Evolutionary conservation across 2,329 filamentous ascomycete species (phyloP).

Genomic region (Colletotrichum lupini): DNA sequence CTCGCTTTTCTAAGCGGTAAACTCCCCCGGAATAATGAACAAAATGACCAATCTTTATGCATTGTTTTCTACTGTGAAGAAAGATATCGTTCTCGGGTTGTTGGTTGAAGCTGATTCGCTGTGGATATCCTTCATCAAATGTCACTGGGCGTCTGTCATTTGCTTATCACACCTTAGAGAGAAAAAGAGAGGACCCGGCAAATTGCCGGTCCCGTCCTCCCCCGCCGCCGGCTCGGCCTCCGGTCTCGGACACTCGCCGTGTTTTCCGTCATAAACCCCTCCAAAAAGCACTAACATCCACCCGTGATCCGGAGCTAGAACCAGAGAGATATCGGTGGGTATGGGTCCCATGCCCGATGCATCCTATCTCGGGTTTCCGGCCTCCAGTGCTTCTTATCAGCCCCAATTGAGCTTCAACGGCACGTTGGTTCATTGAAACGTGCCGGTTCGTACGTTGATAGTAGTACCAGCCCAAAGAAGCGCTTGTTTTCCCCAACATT

Average conservation of each 20-base stretch:
- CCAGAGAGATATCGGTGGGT: background rate
- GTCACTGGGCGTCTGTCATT: background rate
- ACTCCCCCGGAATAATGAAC: background rate
- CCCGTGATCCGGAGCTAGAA: background rate
- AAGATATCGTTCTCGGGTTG: background rate
- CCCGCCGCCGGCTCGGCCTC: conserved; percentile 11
- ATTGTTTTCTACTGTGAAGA: background rate
- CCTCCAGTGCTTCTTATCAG: background rate
- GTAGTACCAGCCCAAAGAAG: background rate
- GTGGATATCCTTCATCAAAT: background rate
- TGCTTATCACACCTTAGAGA: background rate
- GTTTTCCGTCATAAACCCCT: background rate
- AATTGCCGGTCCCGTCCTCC: conserved; percentile 24
- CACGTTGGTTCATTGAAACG: background rate
- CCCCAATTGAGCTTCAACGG: background rate
- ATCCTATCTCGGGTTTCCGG: background rate
- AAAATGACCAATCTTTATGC: background rate
- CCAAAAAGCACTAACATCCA: background rate
- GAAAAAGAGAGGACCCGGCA: conserved; percentile 1
- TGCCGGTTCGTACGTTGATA: background rate
- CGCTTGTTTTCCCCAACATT: background rate
- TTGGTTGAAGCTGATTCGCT: background rate
- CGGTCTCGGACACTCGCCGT: conserved; percentile 22
- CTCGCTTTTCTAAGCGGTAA: background rate
- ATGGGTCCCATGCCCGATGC: background rate